A percentile compares a stretch with the other conserved stretches of the same genome.
Evolutionary conservation across 2,329 filamentous ascomycete species (phyloP).

Genomic region (Talaromyces islandicus): DNA sequence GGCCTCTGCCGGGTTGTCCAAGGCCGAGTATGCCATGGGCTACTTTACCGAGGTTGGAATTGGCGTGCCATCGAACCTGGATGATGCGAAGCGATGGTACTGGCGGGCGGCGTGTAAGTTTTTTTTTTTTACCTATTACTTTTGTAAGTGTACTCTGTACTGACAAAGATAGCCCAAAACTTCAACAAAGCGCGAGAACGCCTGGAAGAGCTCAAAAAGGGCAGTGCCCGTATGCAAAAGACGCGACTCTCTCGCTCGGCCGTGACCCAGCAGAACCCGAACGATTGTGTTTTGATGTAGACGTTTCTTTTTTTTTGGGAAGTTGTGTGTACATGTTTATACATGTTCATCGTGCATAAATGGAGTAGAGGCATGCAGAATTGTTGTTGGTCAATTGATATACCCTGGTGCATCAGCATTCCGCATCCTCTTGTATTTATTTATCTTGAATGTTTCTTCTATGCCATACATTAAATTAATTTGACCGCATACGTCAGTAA

Average conservation of each 20-base stretch:
- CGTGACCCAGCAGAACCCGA: constrained; percentile 76
- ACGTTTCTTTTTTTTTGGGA: neutral
- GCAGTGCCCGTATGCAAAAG: constrained; percentile 66
- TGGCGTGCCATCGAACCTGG: constrained; percentile 74
- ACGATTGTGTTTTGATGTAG: constrained; percentile 82
- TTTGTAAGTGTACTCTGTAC: neutral
- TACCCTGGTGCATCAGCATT: neutral
- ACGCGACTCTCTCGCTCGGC: constrained; percentile 76
- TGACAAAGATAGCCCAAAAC: constrained; percentile 64
- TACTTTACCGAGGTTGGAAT: constrained; percentile 97
- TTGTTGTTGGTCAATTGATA: neutral
- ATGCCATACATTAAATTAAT: too few species aligned
- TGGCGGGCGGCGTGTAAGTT: constrained; percentile 89
- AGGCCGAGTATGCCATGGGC: constrained; percentile 97
- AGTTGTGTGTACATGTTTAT: neutral
- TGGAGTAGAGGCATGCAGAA: neutral
- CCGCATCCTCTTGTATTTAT: neutral
- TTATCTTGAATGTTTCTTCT: too few species aligned
- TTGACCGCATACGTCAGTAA: too few species aligned
- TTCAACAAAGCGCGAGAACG: constrained; percentile 90
- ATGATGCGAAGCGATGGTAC: constrained; percentile 98
- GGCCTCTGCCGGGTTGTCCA: constrained; percentile 76
- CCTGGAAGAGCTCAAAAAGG: constrained; percentile 82
- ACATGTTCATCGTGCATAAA: neutral
- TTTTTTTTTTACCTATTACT: neutral